Base-by-base conservation (phyloP, 352 stramenopile species). In the Phytophthora podocarpi region DNA sequence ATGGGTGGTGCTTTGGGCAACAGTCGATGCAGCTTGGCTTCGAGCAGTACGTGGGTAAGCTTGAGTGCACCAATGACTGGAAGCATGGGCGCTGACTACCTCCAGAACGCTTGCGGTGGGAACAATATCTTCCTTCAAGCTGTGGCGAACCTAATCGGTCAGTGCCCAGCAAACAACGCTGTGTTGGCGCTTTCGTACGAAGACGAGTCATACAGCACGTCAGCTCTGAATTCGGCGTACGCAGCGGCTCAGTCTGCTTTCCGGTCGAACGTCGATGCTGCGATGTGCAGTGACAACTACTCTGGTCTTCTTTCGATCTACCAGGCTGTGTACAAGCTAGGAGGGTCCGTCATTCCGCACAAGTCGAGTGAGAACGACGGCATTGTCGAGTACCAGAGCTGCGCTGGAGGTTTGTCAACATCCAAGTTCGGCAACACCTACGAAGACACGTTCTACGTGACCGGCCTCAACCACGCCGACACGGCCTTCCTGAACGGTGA, bases 351-450 rank as follows among this genome's bases (percentile, higher is more conserved):
- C 20, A 75, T 74, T 7, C 68, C 59, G 5, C 70, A 80, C 59
- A 70, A 74, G 31, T 77, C 67, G 20, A 45, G 28, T 1, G 30
- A 62, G 35, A 80, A 77, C 18, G 69, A 78, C 40, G 69, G 64
- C 16, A n/a, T 72, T 12, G 64, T 85, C 5, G 70, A 80, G 59
- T 82, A 74, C 52, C 34, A 77, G 30, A 85, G 76, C 64, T 82
- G 73, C 30, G 51, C 60, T 12, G 64, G 51, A 5, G 68, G 66
- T 0, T 20, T 83, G 0, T 59, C 67, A 20, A 52, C 41, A 13
- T 71, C 56, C 30, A 70, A 69, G 41, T 82, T 84, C 21, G 61
- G 59, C 12, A 64, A 40, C 32, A 68, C 34, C n/a, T 76, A 76
- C 42, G 32, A 35, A 21, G 59, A 64, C 32, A 49, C n/a, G 1